Percentiles rank a stretch among this genome's conserved stretches.
Conservation (phyloP, 164 flowering plant species). For the Echeveria elegans region DNA sequence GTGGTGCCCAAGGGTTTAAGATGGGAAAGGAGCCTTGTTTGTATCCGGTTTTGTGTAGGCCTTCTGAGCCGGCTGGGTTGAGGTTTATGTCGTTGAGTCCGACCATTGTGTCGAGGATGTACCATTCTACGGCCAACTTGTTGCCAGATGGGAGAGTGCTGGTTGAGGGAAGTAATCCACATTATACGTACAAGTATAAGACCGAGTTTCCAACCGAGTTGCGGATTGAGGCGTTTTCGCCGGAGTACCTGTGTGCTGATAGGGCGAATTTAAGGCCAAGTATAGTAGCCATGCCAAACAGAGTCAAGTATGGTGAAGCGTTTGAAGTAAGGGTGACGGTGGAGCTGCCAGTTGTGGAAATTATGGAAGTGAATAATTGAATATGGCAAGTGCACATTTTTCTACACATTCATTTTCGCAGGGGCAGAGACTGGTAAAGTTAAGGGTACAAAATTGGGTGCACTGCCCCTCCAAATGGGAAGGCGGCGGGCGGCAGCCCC, state of each 20-base stretch:
- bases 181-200: conserved; percentile 46
- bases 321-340: conserved; percentile 46
- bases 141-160: conserved; percentile 81
- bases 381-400: conserved; percentile 68
- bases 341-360: conserved; percentile 55
- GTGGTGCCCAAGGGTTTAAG: conserved; percentile 78
- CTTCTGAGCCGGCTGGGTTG: conserved; percentile 52
- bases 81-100: conserved; percentile 80
- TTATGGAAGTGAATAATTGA: conserved; percentile 63
- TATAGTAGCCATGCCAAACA: conserved; percentile 33
- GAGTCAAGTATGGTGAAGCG: conserved; percentile 37
- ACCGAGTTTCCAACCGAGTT: conserved; percentile 70
- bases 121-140: conserved; percentile 85
- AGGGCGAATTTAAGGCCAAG: conserved; percentile 58
- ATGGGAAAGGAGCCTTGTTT: conserved; percentile 61
- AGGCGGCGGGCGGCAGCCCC: conserved; percentile 91
- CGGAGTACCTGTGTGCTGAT: conserved; percentile 60
- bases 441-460: conserved; percentile 46
- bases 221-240: conserved; percentile 81
- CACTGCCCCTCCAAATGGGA: conserved; percentile 57
- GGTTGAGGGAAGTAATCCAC: conserved; percentile 86
- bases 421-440: conserved; percentile 76
- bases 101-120: conserved; percentile 67
- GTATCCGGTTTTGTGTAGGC: conserved; percentile 69
- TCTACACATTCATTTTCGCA: conserved; percentile 88